Base-by-base conservation (phyloP, 768 basidiomycete species). In the Boletus reticuloceps region DNA sequence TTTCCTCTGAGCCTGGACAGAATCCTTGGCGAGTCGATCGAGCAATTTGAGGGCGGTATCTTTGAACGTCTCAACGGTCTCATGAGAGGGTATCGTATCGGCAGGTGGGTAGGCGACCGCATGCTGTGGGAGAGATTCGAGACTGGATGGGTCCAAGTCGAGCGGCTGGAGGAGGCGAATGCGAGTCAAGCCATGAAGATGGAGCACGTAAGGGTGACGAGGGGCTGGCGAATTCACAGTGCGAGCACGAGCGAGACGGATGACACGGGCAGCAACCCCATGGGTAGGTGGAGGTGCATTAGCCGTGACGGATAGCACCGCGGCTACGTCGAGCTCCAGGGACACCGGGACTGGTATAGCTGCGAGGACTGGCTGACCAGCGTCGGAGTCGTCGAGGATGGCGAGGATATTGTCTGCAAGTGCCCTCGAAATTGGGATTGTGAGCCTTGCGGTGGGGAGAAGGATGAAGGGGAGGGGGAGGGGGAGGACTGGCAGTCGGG, bases 391-490 rank as follows among this genome's bases (percentile, higher is more conserved):
- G 38, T 88, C 83, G 43, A 89, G 80, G 59, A 90, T 79, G 1
- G 82, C 72, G 37, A 89, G 75, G 8, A 95, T 72, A 8, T 79
- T 81, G 58, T 88, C 82, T 20, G 86, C 89, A 36, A 86, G 77
- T 22, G 78, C 59, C 19, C 76, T 77, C 17, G 82, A 75, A 20
- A 95, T 78, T 0, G 88, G 84, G 55, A 93, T 70, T 0, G 88
- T 85, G 42, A 89, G 75, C 14, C 84, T 75, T 0, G 87, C 82
- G 9, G 82, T 83, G 1, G 93, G 93, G 13, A 92, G 81, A 37
- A 94, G 82, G 54, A 94, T 73, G 43, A 83, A 73, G 0, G 93
- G 93, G 58, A 86, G 77, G 0, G 83, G 79, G 29, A 95, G 82
- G 6, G 82, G 77, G 45, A 95, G 76, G 29, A 93, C 74, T 5